Evolutionary conservation across 371 early-diverging fungal genomes (phyloP).

Genomic region (Mucor saturninus): DNA sequence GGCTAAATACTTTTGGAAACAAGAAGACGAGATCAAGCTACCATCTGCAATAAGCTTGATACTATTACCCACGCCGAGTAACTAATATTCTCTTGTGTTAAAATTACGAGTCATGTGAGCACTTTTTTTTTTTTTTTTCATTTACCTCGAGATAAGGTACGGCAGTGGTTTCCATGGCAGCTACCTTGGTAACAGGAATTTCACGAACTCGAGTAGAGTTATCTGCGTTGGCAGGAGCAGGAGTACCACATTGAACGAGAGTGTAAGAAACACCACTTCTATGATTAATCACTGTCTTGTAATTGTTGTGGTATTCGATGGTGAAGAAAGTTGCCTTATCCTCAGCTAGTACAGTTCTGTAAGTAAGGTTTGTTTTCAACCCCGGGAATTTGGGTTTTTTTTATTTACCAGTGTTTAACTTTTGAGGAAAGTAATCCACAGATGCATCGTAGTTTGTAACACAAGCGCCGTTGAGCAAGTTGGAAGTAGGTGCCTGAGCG

Average conservation of each 20-base stretch:
- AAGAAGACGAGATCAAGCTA: constrained; percentile 65
- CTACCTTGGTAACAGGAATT: constrained; percentile 65
- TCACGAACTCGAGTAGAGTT: constrained; percentile 56
- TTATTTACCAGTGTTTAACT: constrained; percentile 50
- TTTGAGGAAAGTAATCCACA: constrained; percentile 63
- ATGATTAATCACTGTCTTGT: constrained; percentile 62
- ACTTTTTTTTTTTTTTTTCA: neutral
- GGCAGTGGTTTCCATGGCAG: constrained; percentile 66
- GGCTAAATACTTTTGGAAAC: constrained; percentile 61
- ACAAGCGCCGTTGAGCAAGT: constrained; percentile 43
- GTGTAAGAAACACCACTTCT: constrained; percentile 52
- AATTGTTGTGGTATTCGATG: constrained; percentile 68
- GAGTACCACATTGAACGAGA: constrained; percentile 77
- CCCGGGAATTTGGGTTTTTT: neutral
- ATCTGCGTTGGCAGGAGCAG: constrained; percentile 53
- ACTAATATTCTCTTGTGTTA: constrained; percentile 28
- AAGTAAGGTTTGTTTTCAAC: neutral
- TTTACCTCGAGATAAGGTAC: constrained; percentile 69
- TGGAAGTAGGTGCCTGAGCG: constrained; percentile 45
- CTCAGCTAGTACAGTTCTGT: constrained; percentile 27
- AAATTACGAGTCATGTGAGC: neutral
- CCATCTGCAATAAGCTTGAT: constrained; percentile 62
- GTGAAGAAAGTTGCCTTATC: constrained; percentile 59
- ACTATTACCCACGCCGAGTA: constrained; percentile 66
- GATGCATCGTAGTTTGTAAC: constrained; percentile 42